Evolutionary conservation across 768 basidiomycete species (phyloP), one percentile per base, ranked within the genome.

Genomic region (Cystobasidium ongulense): DNA sequence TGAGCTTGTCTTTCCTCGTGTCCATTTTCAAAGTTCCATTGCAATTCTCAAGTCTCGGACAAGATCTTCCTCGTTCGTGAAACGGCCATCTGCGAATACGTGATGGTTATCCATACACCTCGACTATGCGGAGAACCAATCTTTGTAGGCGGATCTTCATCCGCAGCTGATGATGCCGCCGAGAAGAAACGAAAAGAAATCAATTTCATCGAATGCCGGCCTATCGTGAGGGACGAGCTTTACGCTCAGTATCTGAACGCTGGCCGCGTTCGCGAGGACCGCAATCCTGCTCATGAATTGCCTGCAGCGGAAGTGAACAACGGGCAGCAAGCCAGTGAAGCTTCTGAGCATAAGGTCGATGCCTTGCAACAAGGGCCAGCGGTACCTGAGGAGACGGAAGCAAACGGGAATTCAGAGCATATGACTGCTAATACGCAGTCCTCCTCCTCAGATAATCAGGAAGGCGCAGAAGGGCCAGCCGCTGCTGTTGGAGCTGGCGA

Each of bases 51-150:
- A 33, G 46, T 76, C 15, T 63, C 73, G 18, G 79, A 79, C 73
- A 70, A 77, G 10, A 79, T 79, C 46, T 78, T 76, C 17, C 65
- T 77, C n/a, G 76, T 79, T 33, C 76, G 79, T 21, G 79, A 79
- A 59, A 77, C 77, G 0, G 75, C 78, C 33, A 76, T 94, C 92
- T 99, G 96, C 82, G 88, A 90, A 76, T 98, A 99, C 80, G 88
- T 96, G 54, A 84, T 98, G 63, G 89, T 97, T 76, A 88, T 98
- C 73, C 90, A 97, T 80, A 96, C 95, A 0, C 94, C 96, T 38
- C 89, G 92, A 70, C 85, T 99, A 23, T 98, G 96, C 79, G 87
- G 88, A 74, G 89, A 95, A 78, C 93, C 93, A 21, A 91, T 93
- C 13, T 98, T 99, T 53, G 53, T 72, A 10, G 75, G 63, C 23